phyloP scores from a whole-genome alignment of 2,329 filamentous ascomycete genomes.

The Penicillium sp. region DNA sequence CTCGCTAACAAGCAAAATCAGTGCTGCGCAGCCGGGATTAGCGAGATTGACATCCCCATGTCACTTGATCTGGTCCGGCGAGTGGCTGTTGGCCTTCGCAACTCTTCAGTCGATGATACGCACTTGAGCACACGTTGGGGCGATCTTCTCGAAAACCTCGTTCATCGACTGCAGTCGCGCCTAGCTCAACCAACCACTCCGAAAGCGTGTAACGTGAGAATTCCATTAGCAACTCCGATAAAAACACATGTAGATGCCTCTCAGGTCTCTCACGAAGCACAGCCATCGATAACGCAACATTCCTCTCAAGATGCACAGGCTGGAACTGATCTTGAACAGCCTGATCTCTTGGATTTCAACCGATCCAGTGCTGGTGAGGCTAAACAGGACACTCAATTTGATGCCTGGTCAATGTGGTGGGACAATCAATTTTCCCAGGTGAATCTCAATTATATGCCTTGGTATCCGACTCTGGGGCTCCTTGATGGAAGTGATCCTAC shows the following conservation, averaged over 20 bases:
- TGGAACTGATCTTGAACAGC: not conserved
- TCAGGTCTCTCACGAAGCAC: not conserved
- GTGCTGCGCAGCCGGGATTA: not conserved
- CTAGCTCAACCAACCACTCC: not conserved
- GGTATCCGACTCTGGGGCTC: constrained; percentile 1
- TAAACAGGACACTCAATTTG: not conserved
- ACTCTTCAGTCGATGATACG: constrained; percentile 7
- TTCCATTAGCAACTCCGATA: not conserved
- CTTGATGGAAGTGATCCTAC: not conserved
- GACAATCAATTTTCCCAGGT: constrained; percentile 1
- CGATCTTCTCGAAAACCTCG: constrained; percentile 5
- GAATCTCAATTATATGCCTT: constrained; percentile 2
- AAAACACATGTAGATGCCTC: not conserved
- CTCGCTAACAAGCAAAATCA: not conserved
- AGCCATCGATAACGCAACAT: not conserved
- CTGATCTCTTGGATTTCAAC: not conserved
- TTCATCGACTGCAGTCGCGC: not conserved
- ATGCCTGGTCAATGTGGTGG: not conserved
- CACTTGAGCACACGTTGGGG: constrained; percentile 10
- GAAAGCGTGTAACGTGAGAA: not conserved
- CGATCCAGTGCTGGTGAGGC: not conserved
- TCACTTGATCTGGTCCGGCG: constrained; percentile 1
- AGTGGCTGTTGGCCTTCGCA: not conserved
- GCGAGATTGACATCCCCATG: constrained; percentile 1
- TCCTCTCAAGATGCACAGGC: not conserved